Evolutionary conservation across 106 monocot species (phyloP), one percentile per base, ranked within the genome.

Genomic region (Acanthochlamys bracteata): DNA sequence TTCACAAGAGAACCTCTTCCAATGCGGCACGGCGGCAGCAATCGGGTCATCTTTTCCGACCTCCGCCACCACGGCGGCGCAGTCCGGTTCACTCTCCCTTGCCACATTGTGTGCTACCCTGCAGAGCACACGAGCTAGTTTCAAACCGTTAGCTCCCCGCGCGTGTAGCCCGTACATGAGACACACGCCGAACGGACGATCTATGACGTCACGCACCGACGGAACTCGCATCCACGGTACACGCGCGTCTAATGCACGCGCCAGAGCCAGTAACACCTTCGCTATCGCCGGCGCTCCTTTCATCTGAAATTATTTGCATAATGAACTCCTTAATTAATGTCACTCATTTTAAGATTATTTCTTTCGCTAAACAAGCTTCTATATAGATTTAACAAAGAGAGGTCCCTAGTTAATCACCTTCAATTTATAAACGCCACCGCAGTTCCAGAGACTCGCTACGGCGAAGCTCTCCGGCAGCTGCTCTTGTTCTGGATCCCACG

Each of bases 41-140:
- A 73, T 72, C 0, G 84, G 84, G 15, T 84, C 84, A 3, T 0
- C 39, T 11, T 43, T 27, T 0, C 62, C 79, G 13, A 84, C 66
- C 70, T 84, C 84, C 41, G 79, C 68, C 21, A 74, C 79, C 24
- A 84, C 76, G 41, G 67, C 84, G n/a, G 69, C 79, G 67, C 79
- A 79, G 2, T 64, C 27, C 60, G 49, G 49, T 12, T 64, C 63
- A 42, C 69, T 73, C 42, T 59, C 21, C 41, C 55, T 51, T 7
- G 79, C 84, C 25, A 76, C 23, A 59, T 84, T 84, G 57, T 84
- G 84, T 22, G 76, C 79, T 46, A 67, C 20, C 19, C 67, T 19
- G 70, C 76, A 76, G 39, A 84, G 73, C 17, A 25, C 11, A 8
- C 67, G 67, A 61, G 76, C 53, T 33, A 84, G 63, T 25, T 0